Conservation (phyloP, 176 grass and related monocot genomes). For the Themeda triandra region DNA sequence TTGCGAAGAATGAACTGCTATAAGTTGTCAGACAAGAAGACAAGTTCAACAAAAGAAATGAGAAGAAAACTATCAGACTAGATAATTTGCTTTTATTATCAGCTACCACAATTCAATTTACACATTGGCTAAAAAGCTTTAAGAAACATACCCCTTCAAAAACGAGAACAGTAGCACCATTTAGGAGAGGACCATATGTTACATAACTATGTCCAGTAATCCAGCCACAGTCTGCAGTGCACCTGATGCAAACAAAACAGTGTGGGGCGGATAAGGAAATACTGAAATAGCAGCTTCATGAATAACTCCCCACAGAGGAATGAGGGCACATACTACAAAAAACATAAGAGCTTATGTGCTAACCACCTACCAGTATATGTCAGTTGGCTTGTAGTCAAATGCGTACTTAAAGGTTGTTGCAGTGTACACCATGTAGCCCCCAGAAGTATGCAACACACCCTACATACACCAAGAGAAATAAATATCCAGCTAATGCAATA, state of each 20-base stretch:
- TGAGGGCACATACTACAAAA: constrained; percentile 3
- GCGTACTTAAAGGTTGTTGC: constrained; percentile 97
- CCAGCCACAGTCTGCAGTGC: constrained; percentile 99
- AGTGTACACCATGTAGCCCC: constrained; percentile 93
- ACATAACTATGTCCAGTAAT: constrained; percentile 99
- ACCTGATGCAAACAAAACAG: constrained; percentile 62
- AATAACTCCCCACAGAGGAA: constrained; percentile 5
- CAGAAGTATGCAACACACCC: constrained; percentile 98
- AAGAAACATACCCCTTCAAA: constrained; percentile 89
- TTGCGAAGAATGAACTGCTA: background rate
- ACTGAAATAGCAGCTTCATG: background rate
- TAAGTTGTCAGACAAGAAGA: constrained; percentile 19
- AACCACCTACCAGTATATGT: constrained; percentile 89
- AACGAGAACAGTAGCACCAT: constrained; percentile 86
- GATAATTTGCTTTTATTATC: background rate
- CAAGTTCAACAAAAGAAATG: background rate
- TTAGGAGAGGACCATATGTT: constrained; percentile 91
- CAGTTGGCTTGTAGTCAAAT: constrained; percentile 89
- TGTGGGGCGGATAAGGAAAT: constrained; percentile 19
- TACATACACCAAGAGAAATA: constrained; percentile 30
- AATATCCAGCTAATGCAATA: constrained; percentile 15
- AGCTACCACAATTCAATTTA: background rate
- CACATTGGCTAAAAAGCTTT: background rate
- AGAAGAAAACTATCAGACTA: background rate
- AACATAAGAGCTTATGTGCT: constrained; percentile 9